These are phyloP conservation scores for Xerocomellus amylosporus DNA, from an alignment of 768 basidiomycete genomes.

Conservation along the genomic window DNA sequence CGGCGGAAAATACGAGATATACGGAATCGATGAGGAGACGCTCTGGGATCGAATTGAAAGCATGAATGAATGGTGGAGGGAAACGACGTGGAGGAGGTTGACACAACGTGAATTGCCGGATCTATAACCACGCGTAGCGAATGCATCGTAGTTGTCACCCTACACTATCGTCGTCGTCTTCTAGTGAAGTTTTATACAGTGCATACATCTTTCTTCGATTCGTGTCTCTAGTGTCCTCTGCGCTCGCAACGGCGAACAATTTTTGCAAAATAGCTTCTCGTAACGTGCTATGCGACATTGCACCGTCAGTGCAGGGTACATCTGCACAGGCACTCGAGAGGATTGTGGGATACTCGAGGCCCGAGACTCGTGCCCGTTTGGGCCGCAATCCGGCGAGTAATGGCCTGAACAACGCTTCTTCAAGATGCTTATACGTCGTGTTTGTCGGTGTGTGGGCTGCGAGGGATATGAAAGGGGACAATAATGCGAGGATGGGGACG, in stretches of 20 bases:
- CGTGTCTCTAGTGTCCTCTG: slow-evolving; percentile 68
- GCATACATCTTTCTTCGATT: slow-evolving; percentile 83
- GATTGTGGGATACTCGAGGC: slow-evolving; percentile 40
- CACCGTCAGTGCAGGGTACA: slow-evolving; percentile 39
- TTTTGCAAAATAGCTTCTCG: slow-evolving; percentile 54
- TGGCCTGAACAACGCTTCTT: slow-evolving; percentile 65
- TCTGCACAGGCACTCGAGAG: slow-evolving; percentile 53
- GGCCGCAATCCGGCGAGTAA: slow-evolving; percentile 55
- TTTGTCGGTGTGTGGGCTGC: slow-evolving; percentile 64
- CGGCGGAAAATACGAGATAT: slow-evolving; percentile 81
- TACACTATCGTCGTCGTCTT: slow-evolving; percentile 40
- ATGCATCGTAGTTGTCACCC: slow-evolving; percentile 12
- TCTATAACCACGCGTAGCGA: slow-evolving; percentile 24
- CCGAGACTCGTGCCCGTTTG: slow-evolving; percentile 41
- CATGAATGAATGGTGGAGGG: slow-evolving; percentile 93
- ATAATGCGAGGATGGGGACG: slow-evolving; percentile 51
- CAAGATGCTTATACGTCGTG: slow-evolving; percentile 70
- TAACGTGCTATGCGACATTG: slow-evolving; percentile 36
- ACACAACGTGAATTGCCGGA: slow-evolving; percentile 87
- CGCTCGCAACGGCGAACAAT: slow-evolving; percentile 74
- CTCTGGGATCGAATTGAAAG: slow-evolving; percentile 79
- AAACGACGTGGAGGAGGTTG: slow-evolving; percentile 82
- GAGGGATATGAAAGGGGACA: slow-evolving; percentile 69
- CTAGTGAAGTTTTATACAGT: slow-evolving; percentile 66
- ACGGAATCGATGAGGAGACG: slow-evolving; percentile 80